These are phyloP conservation scores for Moniliella sp. DNA, from an alignment of 1,284 basidiomycete species.

Conservation along the genomic window DNA sequence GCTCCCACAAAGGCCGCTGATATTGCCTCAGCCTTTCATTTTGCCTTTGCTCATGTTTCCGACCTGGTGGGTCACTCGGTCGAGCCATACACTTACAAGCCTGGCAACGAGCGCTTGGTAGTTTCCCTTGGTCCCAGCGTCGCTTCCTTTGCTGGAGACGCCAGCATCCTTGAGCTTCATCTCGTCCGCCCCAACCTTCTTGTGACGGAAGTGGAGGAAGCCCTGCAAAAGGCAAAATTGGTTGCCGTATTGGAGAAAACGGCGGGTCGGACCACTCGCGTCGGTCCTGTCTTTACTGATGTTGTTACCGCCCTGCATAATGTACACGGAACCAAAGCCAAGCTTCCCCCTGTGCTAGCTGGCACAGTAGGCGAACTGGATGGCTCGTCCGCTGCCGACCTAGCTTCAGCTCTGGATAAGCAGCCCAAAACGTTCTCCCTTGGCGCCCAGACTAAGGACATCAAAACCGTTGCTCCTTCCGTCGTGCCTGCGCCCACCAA, in stretches of 20 bases:
- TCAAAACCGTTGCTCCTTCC: too few relatives aligned
- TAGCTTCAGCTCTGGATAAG: too few relatives aligned
- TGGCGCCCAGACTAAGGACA: too few relatives aligned
- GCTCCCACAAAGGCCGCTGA: slow-evolving; percentile 4
- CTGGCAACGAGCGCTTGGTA: too few relatives aligned
- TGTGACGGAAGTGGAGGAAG: slow-evolving; percentile 44
- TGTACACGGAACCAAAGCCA: too few relatives aligned
- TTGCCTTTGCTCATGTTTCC: slow-evolving; percentile 15
- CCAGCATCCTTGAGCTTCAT: slow-evolving; percentile 45
- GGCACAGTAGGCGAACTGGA: slow-evolving; percentile 16
- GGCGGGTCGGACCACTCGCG: slow-evolving; percentile 54
- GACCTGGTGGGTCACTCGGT: slow-evolving; percentile 13
- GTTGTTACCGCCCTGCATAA: slow-evolving; percentile 53
- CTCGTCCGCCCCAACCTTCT: slow-evolving; percentile 55
- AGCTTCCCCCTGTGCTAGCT: slow-evolving; percentile 9
- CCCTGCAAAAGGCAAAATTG: slow-evolving; percentile 48
- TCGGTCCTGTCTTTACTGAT: slow-evolving; percentile 69
- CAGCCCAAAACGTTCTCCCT: too few relatives aligned
- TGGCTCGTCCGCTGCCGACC: too few relatives aligned
- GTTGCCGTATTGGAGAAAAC: slow-evolving; percentile 70
- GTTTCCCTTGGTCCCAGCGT: too few relatives aligned
- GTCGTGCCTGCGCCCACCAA: slow-evolving; percentile 44
- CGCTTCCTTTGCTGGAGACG: slow-evolving; percentile 8
- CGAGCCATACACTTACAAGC: slow-evolving; percentile 20
- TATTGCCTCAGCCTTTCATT: slow-evolving; percentile 11